A percentile compares a stretch with the other conserved stretches of the same genome.
phyloP scores from a whole-genome alignment of 371 early-diverging fungal genomes.

The Polyrhizophydium stewartii region DNA sequence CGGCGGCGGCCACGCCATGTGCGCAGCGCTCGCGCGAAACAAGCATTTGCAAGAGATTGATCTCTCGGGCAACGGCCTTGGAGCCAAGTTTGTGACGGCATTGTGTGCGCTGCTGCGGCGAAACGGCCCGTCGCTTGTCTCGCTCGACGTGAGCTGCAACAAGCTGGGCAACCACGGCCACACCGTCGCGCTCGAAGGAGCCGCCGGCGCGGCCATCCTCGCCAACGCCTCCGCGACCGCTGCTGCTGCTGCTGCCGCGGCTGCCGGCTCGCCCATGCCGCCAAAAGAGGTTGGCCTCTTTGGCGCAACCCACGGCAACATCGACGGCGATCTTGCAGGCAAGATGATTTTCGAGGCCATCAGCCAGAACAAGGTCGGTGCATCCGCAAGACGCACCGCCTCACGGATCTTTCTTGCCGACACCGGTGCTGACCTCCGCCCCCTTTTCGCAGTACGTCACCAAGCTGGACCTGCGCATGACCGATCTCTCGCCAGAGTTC shows the following conservation, averaged over 20 bases:
- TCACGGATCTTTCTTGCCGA: too few species aligned
- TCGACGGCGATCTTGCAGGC: conserved; percentile 33
- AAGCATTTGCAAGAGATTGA: conserved; percentile 15
- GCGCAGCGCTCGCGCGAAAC: conserved; percentile 14
- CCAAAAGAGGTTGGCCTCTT: not conserved
- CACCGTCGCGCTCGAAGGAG: conserved; percentile 2
- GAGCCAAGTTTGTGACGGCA: conserved; percentile 16
- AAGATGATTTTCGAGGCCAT: conserved; percentile 45
- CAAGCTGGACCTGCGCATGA: conserved; percentile 38
- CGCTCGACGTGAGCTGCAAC: conserved; percentile 37
- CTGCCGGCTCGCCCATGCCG: not conserved
- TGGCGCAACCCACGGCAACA: conserved; percentile 5
- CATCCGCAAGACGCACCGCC: too few species aligned
- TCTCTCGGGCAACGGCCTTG: conserved; percentile 34
- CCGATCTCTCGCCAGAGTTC: conserved; percentile 35
- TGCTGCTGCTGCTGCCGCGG: not conserved
- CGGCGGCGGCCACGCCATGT: conserved; percentile 27
- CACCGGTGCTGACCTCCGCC: too few species aligned
- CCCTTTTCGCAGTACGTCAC: conserved; percentile 32
- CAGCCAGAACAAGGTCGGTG: conserved; percentile 39
- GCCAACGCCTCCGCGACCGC: not conserved
- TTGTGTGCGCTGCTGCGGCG: conserved; percentile 28
- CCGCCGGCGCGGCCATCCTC: conserved; percentile 6
- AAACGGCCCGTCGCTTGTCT: conserved; percentile 19
- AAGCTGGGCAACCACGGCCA: conserved; percentile 22